phyloP scores from a whole-genome alignment of 2,329 filamentous ascomycete species.

The Talaromyces amestolkiae region DNA sequence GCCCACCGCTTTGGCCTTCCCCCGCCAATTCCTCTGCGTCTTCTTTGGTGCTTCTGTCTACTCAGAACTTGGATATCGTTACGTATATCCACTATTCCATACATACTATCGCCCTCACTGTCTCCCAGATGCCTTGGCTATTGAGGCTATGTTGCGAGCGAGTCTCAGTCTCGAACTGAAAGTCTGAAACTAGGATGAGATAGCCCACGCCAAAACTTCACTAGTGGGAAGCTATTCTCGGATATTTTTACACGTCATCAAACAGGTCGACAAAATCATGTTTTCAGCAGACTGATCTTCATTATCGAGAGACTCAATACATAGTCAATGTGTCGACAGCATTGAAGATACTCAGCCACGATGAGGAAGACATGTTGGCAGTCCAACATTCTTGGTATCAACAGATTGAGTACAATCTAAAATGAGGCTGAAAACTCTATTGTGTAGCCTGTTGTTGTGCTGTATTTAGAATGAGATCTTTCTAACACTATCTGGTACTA shows the following conservation, averaged over 20 bases:
- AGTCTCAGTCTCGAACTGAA: background rate
- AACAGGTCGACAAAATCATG: background rate
- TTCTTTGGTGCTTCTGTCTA: background rate
- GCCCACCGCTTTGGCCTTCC: background rate
- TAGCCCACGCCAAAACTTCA: background rate
- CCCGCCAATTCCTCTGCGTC: background rate
- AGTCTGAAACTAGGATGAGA: background rate
- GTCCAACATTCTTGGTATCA: background rate
- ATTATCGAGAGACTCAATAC: background rate
- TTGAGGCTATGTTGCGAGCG: background rate
- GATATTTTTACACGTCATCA: slow-evolving; percentile 2
- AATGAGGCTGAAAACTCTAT: slow-evolving; percentile 2
- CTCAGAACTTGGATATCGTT: too few relatives aligned
- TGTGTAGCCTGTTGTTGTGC: background rate
- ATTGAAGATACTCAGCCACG: background rate
- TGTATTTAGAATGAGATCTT: background rate
- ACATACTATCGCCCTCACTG: background rate
- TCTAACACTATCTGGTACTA: background rate
- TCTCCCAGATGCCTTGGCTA: background rate
- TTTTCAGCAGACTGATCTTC: background rate
- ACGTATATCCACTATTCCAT: background rate
- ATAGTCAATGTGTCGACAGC: background rate
- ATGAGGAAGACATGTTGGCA: background rate
- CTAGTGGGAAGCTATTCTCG: slow-evolving; percentile 6
- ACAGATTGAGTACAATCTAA: background rate